Percentiles rank a stretch among this genome's conserved stretches.
Conservation (phyloP, 2,329 filamentous ascomycete species). For the Dothidotthia symphoricarpi region DNA sequence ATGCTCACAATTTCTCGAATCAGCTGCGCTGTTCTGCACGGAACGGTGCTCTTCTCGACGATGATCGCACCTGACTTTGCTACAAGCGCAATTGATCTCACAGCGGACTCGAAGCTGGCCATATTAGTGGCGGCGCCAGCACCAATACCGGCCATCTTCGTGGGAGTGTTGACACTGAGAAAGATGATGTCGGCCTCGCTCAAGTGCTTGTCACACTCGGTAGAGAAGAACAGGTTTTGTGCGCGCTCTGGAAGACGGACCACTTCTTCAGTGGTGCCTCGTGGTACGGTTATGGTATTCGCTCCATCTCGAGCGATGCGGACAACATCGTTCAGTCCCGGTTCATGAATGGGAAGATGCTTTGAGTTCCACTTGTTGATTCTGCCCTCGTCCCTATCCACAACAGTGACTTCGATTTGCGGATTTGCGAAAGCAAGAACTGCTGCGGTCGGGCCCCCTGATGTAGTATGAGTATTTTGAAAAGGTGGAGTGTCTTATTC, state of each 20-base stretch:
- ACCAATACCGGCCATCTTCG: constrained; percentile 68
- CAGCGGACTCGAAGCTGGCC: constrained; percentile 68
- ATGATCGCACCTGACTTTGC: constrained; percentile 68
- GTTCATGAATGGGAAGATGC: constrained; percentile 74
- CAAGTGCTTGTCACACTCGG: constrained; percentile 61
- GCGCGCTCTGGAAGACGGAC: constrained; percentile 40
- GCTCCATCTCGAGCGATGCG: constrained; percentile 55
- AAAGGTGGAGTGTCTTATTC: background rate
- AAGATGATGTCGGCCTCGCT: constrained; percentile 70
- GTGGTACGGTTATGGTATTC: background rate
- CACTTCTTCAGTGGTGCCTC: background rate
- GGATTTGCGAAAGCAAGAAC: constrained; percentile 74
- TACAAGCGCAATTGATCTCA: constrained; percentile 63
- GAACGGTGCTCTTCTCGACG: constrained; percentile 80
- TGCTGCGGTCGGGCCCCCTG: constrained; percentile 70
- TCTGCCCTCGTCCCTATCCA: constrained; percentile 64
- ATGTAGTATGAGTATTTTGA: background rate
- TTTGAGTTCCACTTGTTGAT: constrained; percentile 72
- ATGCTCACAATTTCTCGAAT: constrained; percentile 64
- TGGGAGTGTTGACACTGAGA: constrained; percentile 76
- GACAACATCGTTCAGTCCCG: constrained; percentile 67
- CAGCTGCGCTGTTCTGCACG: constrained; percentile 69
- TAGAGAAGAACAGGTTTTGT: constrained; percentile 73
- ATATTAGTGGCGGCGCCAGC: constrained; percentile 71
- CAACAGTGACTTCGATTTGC: constrained; percentile 68